Percentiles rank a stretch among this genome's conserved stretches.
Evolutionary conservation across 176 grass and related monocot species (phyloP).

Genomic region (Oryza longistaminata): DNA sequence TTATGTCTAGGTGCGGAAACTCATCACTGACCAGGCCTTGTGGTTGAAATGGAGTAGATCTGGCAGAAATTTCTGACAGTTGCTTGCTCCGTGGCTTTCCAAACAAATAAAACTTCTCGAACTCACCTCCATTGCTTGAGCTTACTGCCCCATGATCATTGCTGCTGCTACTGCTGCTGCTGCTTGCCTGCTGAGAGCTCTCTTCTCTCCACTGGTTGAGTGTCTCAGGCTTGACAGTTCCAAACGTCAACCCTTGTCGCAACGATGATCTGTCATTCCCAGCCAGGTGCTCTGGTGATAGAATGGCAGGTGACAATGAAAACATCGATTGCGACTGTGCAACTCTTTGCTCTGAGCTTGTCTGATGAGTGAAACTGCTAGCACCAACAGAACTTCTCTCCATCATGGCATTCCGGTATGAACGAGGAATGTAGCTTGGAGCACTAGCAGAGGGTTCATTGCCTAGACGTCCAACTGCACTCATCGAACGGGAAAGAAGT

Average conservation of each 20-base stretch:
- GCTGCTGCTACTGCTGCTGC: constrained; percentile 24
- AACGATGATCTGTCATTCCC: constrained; percentile 47
- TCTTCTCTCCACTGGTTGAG: constrained; percentile 53
- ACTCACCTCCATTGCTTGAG: constrained; percentile 47
- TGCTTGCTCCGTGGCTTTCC: constrained; percentile 48
- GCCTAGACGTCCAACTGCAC: constrained; percentile 66
- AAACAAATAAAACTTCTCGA: constrained; percentile 54
- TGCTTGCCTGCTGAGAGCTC: constrained; percentile 47
- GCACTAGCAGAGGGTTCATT: constrained; percentile 63
- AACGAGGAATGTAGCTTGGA: constrained; percentile 63
- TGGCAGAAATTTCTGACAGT: constrained; percentile 54
- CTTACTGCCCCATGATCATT: constrained; percentile 15
- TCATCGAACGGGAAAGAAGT: constrained; percentile 67
- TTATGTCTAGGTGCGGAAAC: constrained; percentile 98
- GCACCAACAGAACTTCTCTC: constrained; percentile 50
- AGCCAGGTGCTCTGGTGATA: constrained; percentile 41
- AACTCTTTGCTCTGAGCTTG: constrained; percentile 44
- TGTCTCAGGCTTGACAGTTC: constrained; percentile 59
- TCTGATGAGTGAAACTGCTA: constrained; percentile 32
- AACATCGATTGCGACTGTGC: constrained; percentile 46
- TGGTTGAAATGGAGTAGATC: constrained; percentile 59
- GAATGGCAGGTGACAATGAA: constrained; percentile 44
- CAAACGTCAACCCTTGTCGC: constrained; percentile 64
- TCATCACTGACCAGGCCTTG: constrained; percentile 67
- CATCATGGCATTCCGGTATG: constrained; percentile 94